Conservation (phyloP, 371 early-diverging fungal genomes). For the Parasitella parasitica region DNA sequence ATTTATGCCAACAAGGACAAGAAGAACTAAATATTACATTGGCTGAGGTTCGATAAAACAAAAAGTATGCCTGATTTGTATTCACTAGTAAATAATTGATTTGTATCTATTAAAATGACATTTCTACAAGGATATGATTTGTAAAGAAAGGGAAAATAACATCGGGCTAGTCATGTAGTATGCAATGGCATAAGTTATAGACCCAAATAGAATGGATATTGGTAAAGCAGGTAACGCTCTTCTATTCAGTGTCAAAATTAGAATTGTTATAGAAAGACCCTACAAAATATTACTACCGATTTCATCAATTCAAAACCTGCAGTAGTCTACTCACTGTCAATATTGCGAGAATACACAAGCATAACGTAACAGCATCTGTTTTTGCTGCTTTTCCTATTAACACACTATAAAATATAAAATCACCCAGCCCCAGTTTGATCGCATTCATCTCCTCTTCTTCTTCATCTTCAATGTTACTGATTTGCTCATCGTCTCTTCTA, state of each 20-base stretch:
- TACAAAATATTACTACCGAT: not conserved
- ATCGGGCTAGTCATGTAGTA: slow-evolving; percentile 21
- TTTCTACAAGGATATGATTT: not conserved
- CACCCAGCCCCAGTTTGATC: slow-evolving; percentile 24
- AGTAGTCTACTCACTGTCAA: slow-evolving; percentile 10
- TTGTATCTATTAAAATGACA: not conserved
- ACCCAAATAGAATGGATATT: slow-evolving; percentile 25
- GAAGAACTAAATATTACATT: slow-evolving; percentile 20
- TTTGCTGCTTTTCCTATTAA: slow-evolving; percentile 20
- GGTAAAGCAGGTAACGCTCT: slow-evolving; percentile 18
- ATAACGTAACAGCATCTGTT: slow-evolving; percentile 19
- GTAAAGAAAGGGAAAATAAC: slow-evolving; percentile 1
- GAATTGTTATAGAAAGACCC: slow-evolving; percentile 20
- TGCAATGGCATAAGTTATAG: slow-evolving; percentile 13
- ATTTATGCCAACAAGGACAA: slow-evolving; percentile 73
- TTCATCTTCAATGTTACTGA: not conserved
- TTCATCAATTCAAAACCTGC: not conserved
- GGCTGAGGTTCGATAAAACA: not conserved
- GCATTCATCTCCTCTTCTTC: slow-evolving; percentile 15
- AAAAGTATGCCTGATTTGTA: slow-evolving; percentile 1
- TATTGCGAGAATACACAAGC: slow-evolving; percentile 19
- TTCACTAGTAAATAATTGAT: not conserved
- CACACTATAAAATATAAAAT: slow-evolving; percentile 28
- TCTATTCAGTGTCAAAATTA: slow-evolving; percentile 20
- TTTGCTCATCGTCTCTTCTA: not conserved